Conservation (phyloP, 164 flowering plant species). For the Piper longum region DNA sequence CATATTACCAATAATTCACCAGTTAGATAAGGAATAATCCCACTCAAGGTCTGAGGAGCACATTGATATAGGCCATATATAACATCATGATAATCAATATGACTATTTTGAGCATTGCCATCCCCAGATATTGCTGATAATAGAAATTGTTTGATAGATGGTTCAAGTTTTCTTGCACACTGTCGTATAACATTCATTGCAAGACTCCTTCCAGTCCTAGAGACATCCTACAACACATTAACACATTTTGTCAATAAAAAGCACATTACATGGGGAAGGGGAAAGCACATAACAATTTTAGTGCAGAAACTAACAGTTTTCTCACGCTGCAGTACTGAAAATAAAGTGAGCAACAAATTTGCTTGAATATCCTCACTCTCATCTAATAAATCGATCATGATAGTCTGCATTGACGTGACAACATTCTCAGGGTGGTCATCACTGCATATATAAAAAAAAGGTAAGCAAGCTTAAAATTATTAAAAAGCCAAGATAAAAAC, state of each 20-base stretch:
- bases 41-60: conserved; percentile 75
- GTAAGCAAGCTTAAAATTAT: conserved; percentile 3
- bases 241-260: conserved; percentile 11
- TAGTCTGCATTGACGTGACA: conserved; percentile 68
- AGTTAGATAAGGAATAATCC: conserved; percentile 69
- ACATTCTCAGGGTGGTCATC: conserved; percentile 83
- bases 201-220: conserved; percentile 71
- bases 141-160: conserved; percentile 70
- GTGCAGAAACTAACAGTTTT: conserved; percentile 39
- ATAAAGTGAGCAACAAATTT: conserved; percentile 42
- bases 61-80: conserved; percentile 74
- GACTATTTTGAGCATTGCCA: conserved; percentile 22
- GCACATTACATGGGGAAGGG: conserved; percentile 2
- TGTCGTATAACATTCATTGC: conserved; percentile 78
- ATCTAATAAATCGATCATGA: conserved; percentile 82
- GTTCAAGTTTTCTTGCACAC: conserved; percentile 77
- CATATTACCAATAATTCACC: conserved; percentile 81
- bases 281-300: conserved; percentile 4
- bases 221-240: conserved; percentile 37
- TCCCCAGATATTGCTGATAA: conserved; percentile 86
- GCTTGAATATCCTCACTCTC: conserved; percentile 88
- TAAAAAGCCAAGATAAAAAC: neutral
- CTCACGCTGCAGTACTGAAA: conserved; percentile 62
- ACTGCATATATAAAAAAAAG: conserved; percentile 32
- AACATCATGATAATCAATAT: conserved; percentile 73